phyloP scores from a whole-genome alignment of 2,329 filamentous ascomycete species.

The Madurella mycetomatis region DNA sequence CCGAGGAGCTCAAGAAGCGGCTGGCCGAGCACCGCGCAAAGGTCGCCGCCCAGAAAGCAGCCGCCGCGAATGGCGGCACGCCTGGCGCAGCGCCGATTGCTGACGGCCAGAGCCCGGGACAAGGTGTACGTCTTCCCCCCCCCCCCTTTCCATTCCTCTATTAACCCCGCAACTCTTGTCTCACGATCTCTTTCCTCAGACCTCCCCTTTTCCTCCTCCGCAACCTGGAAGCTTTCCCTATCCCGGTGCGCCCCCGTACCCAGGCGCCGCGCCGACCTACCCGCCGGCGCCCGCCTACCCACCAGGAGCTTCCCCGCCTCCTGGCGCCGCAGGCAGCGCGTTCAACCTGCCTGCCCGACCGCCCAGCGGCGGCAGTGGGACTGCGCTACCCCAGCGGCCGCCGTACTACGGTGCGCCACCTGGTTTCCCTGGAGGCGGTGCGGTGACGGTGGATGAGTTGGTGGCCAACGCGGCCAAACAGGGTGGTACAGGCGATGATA shows the following conservation, averaged over 20 bases:
- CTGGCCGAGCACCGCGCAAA: constrained; percentile 72
- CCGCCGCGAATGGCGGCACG: constrained; percentile 52
- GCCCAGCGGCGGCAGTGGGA: constrained; percentile 31
- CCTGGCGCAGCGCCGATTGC: constrained; percentile 45
- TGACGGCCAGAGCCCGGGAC: constrained; percentile 46
- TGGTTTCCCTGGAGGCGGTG: constrained; percentile 30
- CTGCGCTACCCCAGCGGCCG: constrained; percentile 29
- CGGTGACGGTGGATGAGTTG: constrained; percentile 46
- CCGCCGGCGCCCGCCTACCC: constrained; percentile 32
- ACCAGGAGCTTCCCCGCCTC: constrained; percentile 35
- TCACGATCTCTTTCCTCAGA: constrained; percentile 26
- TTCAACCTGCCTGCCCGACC: constrained; percentile 45
- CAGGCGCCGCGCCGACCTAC: constrained; percentile 23
- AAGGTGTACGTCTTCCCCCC: constrained; percentile 48
- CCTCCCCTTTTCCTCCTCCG: constrained; percentile 42
- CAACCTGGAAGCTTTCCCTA: constrained; percentile 26
- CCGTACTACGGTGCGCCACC: constrained; percentile 28
- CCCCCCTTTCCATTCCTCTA: neutral
- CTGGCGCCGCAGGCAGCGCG: constrained; percentile 32
- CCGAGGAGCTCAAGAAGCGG: constrained; percentile 74
- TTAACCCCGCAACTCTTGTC: constrained; percentile 4
- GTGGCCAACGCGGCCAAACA: constrained; percentile 37
- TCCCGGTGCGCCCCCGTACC: constrained; percentile 1
- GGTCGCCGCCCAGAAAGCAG: constrained; percentile 55
- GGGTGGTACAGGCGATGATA: constrained; percentile 49